A percentile compares a stretch with the other conserved stretches of the same genome.
Evolutionary conservation across 768 basidiomycete species (phyloP).

Genomic region (Tricholoma furcatifolium): DNA sequence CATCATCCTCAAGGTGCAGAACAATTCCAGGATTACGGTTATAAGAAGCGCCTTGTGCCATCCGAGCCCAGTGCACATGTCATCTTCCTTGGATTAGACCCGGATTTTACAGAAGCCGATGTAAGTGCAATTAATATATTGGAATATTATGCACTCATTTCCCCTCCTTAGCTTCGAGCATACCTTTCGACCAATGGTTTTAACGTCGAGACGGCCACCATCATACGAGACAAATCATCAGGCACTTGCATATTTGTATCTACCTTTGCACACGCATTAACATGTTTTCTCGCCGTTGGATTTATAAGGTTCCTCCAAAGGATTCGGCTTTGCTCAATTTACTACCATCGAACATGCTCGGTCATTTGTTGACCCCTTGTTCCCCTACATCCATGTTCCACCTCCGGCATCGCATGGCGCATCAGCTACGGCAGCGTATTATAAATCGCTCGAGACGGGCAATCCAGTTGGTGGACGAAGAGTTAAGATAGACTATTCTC

Average conservation of each 20-base stretch:
- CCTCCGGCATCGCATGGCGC: slow-evolving; percentile 88
- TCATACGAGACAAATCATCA: slow-evolving; percentile 95
- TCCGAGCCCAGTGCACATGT: slow-evolving; percentile 91
- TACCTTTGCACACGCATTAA: slow-evolving; percentile 70
- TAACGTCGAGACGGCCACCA: slow-evolving; percentile 84
- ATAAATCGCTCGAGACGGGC: slow-evolving; percentile 73
- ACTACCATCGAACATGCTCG: slow-evolving; percentile 81
- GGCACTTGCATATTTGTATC: slow-evolving; percentile 88
- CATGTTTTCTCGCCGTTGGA: slow-evolving; percentile 58
- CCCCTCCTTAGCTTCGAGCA: slow-evolving; percentile 67
- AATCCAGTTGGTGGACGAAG: slow-evolving; percentile 74
- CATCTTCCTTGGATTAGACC: slow-evolving; percentile 92
- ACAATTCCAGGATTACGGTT: slow-evolving; percentile 45
- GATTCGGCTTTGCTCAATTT: slow-evolving; percentile 98
- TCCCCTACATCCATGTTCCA: slow-evolving; percentile 91
- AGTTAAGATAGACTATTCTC: slow-evolving; percentile 95
- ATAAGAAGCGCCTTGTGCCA: slow-evolving; percentile 78
- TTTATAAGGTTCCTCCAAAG: slow-evolving; percentile 89
- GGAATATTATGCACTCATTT: slow-evolving; percentile 30
- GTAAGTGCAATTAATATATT: slow-evolving; percentile 55
- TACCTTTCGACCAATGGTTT: slow-evolving; percentile 72
- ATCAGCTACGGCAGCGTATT: slow-evolving; percentile 66
- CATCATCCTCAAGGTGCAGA: slow-evolving; percentile 29
- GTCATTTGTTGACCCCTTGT: slow-evolving; percentile 87
- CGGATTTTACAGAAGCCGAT: slow-evolving; percentile 90